A percentile compares a stretch with the other conserved stretches of the same genome.
Conservation (phyloP, 2,329 filamentous ascomycete species). For the Pestalotiopsis sp. region DNA sequence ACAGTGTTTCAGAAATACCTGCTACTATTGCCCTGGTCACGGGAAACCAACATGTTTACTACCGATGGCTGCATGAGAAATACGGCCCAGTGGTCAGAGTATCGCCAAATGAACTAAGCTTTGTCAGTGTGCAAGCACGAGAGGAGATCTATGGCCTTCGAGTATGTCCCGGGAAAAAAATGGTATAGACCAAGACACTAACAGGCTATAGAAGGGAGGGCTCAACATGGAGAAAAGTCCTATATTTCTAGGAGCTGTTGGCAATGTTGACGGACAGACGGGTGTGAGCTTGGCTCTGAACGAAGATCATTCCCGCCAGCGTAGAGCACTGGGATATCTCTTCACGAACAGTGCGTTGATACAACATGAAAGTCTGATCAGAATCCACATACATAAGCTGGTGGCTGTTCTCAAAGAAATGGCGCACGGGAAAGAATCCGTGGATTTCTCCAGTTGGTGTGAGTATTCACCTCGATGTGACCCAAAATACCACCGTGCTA, state of each 20-base stretch:
- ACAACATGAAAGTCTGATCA: constrained; percentile 26
- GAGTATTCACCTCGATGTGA: neutral
- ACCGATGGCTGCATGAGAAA: constrained; percentile 28
- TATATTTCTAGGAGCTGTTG: constrained; percentile 26
- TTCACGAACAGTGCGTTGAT: constrained; percentile 29
- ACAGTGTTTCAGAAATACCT: constrained; percentile 27
- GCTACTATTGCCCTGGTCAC: constrained; percentile 22
- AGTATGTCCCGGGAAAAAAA: constrained; percentile 17
- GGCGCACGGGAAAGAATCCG: constrained; percentile 15
- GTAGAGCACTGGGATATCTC: constrained; percentile 26
- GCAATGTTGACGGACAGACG: constrained; percentile 19
- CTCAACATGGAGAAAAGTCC: constrained; percentile 32
- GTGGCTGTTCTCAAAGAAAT: constrained; percentile 18
- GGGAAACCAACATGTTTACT: constrained; percentile 28
- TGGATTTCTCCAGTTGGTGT: constrained; percentile 30
- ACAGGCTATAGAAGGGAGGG: constrained; percentile 17
- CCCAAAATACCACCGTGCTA: neutral
- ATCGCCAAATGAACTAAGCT: constrained; percentile 31
- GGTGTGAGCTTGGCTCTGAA: constrained; percentile 22
- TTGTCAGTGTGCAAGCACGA: constrained; percentile 28
- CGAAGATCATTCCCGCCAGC: constrained; percentile 27
- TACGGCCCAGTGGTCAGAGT: constrained; percentile 31
- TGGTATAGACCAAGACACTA: neutral
- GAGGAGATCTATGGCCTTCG: constrained; percentile 32
- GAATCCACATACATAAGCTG: constrained; percentile 26